Percentiles rank a stretch among this genome's conserved stretches.
Evolutionary conservation across 73 alveolate species (phyloP).

Genomic region (Paramecium bursaria): DNA sequence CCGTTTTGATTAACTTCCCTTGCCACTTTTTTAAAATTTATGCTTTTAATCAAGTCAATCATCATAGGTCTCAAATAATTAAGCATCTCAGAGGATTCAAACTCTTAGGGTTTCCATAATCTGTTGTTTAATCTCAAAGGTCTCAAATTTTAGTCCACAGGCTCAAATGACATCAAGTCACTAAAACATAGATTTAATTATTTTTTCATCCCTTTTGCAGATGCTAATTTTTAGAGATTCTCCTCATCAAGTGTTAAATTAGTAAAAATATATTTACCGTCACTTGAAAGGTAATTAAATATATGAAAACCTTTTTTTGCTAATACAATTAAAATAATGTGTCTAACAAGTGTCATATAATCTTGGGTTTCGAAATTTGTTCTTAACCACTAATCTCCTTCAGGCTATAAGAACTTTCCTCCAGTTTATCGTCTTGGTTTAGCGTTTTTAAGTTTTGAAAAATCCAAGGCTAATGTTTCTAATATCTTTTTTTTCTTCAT

Average conservation of each 20-base stretch:
- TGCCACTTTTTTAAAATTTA: slow-evolving; percentile 30
- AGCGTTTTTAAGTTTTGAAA: no score
- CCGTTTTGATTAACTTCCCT: slow-evolving; percentile 30
- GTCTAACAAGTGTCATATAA: not conserved
- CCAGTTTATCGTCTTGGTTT: no score
- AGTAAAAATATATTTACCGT: slow-evolving; percentile 1
- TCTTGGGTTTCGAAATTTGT: not conserved
- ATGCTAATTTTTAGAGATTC: slow-evolving; percentile 8
- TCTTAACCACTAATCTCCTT: not conserved
- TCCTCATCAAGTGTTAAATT: not conserved
- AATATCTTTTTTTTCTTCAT: no score
- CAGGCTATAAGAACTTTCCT: no score
- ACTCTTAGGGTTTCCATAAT: slow-evolving; percentile 40
- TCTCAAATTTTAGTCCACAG: slow-evolving; percentile 20
- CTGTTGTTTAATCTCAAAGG: slow-evolving; percentile 49
- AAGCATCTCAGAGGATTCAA: not conserved
- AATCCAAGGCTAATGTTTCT: no score
- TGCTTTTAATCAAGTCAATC: slow-evolving; percentile 19
- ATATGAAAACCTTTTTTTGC: slow-evolving; percentile 16
- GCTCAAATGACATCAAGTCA: slow-evolving; percentile 36
- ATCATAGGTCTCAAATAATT: slow-evolving; percentile 42
- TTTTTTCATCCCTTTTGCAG: not conserved
- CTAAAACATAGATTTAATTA: slow-evolving; percentile 27
- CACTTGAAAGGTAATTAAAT: not conserved
- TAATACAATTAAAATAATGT: not conserved